phyloP scores from a whole-genome alignment of 1,139 yeast species.

The Debaryomyces robertsiae region DNA sequence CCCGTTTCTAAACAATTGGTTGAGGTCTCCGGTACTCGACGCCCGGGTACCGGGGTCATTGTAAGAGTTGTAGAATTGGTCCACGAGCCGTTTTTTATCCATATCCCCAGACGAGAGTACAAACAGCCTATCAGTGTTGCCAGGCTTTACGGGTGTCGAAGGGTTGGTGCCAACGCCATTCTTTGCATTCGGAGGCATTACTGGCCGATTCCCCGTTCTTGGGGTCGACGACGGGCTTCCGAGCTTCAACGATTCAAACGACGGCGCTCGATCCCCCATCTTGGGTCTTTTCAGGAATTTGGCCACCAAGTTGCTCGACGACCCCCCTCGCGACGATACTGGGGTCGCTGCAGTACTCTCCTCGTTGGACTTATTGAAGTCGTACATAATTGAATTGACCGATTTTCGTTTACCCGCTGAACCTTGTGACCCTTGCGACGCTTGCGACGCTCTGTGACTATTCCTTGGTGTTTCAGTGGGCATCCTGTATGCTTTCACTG shows the following conservation, averaged over 20 bases:
- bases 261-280: slow-evolving; percentile 3
- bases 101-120: slow-evolving; percentile 12
- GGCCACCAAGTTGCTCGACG: slow-evolving; percentile 2
- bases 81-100: slow-evolving; percentile 40
- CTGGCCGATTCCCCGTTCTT: background rate
- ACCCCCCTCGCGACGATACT: background rate
- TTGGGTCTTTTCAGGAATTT: slow-evolving; percentile 8
- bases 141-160: slow-evolving; percentile 3
- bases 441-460: background rate
- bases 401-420: background rate
- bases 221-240: background rate
- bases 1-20: slow-evolving; percentile 5
- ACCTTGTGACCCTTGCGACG: background rate
- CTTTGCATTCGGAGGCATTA: slow-evolving; percentile 5
- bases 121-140: background rate
- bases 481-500: background rate
- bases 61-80: slow-evolving; percentile 37
- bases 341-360: slow-evolving; percentile 1
- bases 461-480: background rate
- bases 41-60: slow-evolving; percentile 14
- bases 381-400: background rate
- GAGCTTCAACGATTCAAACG: slow-evolving; percentile 6
- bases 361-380: background rate
- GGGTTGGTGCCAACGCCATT: slow-evolving; percentile 5
- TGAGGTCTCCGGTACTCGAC: slow-evolving; percentile 14